Conservation (phyloP, 345 rosid genomes). For the Citrus mangshanensis region DNA sequence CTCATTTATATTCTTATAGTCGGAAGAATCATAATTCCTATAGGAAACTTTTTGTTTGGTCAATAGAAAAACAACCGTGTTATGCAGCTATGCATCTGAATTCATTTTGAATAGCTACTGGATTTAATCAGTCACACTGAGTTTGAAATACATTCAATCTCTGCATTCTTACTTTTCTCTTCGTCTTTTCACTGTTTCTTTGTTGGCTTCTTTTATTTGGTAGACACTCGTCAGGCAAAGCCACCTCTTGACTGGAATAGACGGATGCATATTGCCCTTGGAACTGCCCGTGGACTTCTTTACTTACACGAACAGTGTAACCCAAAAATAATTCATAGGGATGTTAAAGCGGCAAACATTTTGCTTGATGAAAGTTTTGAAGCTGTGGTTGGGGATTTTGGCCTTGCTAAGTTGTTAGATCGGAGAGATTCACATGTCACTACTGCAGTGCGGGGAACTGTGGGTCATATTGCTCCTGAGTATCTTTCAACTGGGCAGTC, state of each 20-base stretch:
- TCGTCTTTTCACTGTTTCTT: neutral
- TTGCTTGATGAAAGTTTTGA: conserved; percentile 87
- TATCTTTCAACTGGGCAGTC: conserved; percentile 97
- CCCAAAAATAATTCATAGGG: conserved; percentile 93
- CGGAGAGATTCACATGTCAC: conserved; percentile 87
- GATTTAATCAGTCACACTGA: neutral
- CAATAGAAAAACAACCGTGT: neutral
- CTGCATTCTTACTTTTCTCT: neutral
- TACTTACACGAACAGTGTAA: conserved; percentile 95
- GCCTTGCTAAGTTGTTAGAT: conserved; percentile 87
- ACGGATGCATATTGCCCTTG: conserved; percentile 64
- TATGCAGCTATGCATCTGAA: neutral
- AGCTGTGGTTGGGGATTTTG: conserved; percentile 95
- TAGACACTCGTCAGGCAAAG: conserved; percentile 55
- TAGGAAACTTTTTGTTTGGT: neutral
- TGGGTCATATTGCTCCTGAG: conserved; percentile 96
- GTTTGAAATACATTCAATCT: neutral
- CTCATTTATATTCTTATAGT: neutral
- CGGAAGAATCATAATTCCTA: neutral
- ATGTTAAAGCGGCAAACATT: conserved; percentile 95
- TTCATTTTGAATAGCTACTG: neutral
- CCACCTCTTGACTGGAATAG: conserved; percentile 84
- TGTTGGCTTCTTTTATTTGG: conserved; percentile 3
- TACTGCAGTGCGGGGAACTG: conserved; percentile 91
- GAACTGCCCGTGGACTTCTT: conserved; percentile 90